Evolutionary conservation across 140 eudicot species (phyloP).

Genomic region (Stevia rebaudiana): DNA sequence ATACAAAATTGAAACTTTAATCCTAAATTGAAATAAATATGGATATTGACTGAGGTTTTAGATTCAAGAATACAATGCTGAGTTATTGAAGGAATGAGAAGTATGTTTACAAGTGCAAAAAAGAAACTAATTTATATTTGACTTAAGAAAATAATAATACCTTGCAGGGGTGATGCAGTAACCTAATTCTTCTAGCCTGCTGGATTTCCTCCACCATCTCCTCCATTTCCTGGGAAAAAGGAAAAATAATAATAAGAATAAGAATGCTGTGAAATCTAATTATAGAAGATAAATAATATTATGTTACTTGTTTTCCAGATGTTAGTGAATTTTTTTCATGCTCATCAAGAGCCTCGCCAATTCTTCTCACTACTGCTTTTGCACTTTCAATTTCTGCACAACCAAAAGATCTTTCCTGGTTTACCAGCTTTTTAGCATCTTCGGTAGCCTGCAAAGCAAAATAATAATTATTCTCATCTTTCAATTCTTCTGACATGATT

Average conservation of each 20-base stretch:
- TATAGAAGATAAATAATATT: not conserved
- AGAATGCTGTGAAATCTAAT: not conserved
- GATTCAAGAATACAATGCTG: not conserved
- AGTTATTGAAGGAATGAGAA: not conserved
- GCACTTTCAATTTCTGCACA: conserved; percentile 99
- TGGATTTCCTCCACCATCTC: conserved; percentile 84
- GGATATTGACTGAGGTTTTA: not conserved
- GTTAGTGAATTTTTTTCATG: conserved; percentile 67
- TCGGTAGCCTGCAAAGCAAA: conserved; percentile 98
- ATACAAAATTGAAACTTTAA: conserved; percentile 1
- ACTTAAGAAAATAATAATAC: conserved; percentile 26
- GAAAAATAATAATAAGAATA: no score
- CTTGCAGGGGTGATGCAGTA: conserved; percentile 94
- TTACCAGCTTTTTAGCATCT: conserved; percentile 93
- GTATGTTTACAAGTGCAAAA: no score
- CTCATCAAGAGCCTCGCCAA: conserved; percentile 97
- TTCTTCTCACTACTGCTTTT: conserved; percentile 84
- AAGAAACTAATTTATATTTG: no score
- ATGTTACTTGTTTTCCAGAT: conserved; percentile 71
- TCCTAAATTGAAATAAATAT: not conserved
- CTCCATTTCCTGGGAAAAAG: conserved; percentile 56
- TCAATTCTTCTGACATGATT: not conserved
- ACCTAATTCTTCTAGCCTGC: conserved; percentile 78
- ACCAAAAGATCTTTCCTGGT: conserved; percentile 96
- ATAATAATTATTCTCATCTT: no score